Evolutionary conservation across 2,329 filamentous ascomycete genomes (phyloP).

Genomic region (Aspergillus japonicus): DNA sequence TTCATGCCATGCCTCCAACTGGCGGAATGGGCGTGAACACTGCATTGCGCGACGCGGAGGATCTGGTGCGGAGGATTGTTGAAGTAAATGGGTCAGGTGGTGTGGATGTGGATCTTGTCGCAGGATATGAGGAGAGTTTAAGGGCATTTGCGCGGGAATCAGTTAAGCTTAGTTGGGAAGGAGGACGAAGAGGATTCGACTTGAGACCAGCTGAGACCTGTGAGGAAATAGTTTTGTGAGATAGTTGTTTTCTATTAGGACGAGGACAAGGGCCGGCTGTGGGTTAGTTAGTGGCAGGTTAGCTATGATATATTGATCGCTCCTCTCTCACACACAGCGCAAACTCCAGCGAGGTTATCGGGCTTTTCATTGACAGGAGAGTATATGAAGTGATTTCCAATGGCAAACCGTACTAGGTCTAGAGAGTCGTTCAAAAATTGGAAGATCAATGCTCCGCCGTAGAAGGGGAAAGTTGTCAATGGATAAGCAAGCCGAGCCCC

Average conservation of each 20-base stretch:
- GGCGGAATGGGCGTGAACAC: constrained; percentile 50
- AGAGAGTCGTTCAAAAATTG: too few species aligned
- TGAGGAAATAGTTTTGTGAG: constrained; percentile 6
- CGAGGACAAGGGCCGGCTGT: not conserved
- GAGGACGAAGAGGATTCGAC: constrained; percentile 24
- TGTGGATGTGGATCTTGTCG: constrained; percentile 5
- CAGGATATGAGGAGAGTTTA: constrained; percentile 20
- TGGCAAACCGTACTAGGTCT: too few species aligned
- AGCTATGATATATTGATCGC: not conserved
- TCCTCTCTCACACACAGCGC: too few species aligned
- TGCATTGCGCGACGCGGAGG: constrained; percentile 29
- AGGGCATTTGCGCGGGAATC: constrained; percentile 21
- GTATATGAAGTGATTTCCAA: too few species aligned
- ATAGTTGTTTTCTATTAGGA: not conserved
- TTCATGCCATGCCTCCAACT: constrained; percentile 49
- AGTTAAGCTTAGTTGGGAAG: constrained; percentile 23
- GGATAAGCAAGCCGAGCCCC: constrained; percentile 22
- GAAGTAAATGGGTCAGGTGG: not conserved
- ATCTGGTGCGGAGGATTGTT: not conserved
- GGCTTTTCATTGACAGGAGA: too few species aligned
- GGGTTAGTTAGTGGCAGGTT: not conserved
- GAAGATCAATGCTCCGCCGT: not conserved
- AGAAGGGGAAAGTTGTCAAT: not conserved
- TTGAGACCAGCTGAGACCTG: constrained; percentile 22
- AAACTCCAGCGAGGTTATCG: too few species aligned